Conservation (phyloP, 768 basidiomycete species). For the Suillus alpinus region DNA sequence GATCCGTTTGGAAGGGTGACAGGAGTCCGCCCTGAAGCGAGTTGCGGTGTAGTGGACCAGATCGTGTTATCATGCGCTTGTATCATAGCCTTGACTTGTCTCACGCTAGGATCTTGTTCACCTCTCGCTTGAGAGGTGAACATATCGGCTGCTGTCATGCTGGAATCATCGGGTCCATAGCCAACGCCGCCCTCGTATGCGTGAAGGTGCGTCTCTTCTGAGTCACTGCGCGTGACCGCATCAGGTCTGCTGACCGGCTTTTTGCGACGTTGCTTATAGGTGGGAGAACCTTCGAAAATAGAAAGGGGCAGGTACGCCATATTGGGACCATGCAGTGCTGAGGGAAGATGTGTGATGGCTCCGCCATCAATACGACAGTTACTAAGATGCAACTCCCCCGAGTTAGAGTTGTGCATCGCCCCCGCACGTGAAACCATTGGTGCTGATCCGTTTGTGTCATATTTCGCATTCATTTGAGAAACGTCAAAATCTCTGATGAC, state of each 20-base stretch:
- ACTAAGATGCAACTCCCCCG: conserved; percentile 18
- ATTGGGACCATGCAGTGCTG: conserved; percentile 18
- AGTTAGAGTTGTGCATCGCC: conserved; percentile 11
- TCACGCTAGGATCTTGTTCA: conserved; percentile 38
- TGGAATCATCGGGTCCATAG: conserved; percentile 26
- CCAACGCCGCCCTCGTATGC: conserved; percentile 21
- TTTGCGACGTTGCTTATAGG: conserved; percentile 88
- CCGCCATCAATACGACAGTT: conserved; percentile 21
- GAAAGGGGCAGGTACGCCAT: conserved; percentile 61
- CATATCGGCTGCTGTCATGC: conserved; percentile 62
- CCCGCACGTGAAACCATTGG: conserved; percentile 6
- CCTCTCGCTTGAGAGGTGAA: conserved; percentile 61
- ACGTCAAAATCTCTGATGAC: conserved; percentile 3
- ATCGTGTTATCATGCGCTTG: background rate
- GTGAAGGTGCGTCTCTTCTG: conserved; percentile 18
- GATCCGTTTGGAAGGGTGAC: conserved; percentile 20
- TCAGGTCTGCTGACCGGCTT: conserved; percentile 49
- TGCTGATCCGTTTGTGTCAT: conserved; percentile 9
- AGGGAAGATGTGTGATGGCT: conserved; percentile 13
- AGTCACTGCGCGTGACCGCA: conserved; percentile 26
- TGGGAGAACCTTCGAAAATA: conserved; percentile 80
- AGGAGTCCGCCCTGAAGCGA: conserved; percentile 20
- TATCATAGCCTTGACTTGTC: conserved; percentile 16
- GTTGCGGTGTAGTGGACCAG: conserved; percentile 12
- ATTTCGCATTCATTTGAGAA: conserved; percentile 12